These are phyloP conservation scores for Beauveria sp. DNA, from an alignment of 2,329 filamentous ascomycete species.

Conservation along the genomic window DNA sequence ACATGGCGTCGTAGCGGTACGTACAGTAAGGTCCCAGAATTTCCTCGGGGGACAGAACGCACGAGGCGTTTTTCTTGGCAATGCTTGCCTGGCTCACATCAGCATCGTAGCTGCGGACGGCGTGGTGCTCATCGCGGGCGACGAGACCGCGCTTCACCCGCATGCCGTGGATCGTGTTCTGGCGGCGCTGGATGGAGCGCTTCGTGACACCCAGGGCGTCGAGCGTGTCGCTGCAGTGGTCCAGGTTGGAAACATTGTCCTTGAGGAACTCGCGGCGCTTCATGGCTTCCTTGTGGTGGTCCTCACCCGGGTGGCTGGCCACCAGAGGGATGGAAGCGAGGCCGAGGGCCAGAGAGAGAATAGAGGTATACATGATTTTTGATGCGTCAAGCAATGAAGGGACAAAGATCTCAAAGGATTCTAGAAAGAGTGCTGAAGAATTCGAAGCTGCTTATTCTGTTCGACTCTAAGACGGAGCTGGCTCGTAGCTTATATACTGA, in stretches of 20 bases:
- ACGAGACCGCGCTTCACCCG: conserved; percentile 26
- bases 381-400: too few species aligned
- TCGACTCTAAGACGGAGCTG: too few species aligned
- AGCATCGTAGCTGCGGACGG: conserved; percentile 20
- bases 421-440: too few species aligned
- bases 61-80: conserved; percentile 32
- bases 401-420: too few species aligned
- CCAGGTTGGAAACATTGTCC: conserved; percentile 30
- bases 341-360: not conserved
- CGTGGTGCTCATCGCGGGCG: conserved; percentile 1
- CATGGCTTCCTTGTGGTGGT: conserved; percentile 34
- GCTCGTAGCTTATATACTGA: too few species aligned
- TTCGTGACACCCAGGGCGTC: conserved; percentile 33
- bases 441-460: too few species aligned
- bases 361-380: not conserved
- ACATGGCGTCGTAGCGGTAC: not conserved
- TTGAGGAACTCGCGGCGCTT: conserved; percentile 35
- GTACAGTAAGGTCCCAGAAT: conserved; percentile 41
- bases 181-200: conserved; percentile 32
- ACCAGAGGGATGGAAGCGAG: conserved; percentile 13
- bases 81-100: conserved; percentile 22
- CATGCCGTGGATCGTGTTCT: conserved; percentile 28
- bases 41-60: conserved; percentile 37
- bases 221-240: conserved; percentile 33
- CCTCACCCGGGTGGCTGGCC: conserved; percentile 36